These are phyloP conservation scores for Corymbia citriodora DNA, from an alignment of 441 rosid genomes.

Conservation along the genomic window DNA sequence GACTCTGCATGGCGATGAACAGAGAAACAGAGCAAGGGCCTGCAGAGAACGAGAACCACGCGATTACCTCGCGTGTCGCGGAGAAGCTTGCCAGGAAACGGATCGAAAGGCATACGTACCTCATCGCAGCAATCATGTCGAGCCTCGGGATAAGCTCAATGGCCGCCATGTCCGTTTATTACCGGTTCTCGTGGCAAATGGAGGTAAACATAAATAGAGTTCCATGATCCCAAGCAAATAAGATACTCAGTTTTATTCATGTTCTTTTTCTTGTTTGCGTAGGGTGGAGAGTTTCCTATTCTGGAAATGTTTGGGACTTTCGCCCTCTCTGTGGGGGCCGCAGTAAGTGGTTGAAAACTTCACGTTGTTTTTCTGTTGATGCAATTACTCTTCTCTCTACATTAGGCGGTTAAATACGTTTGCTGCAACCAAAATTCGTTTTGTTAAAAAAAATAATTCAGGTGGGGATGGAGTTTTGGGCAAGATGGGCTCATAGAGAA, in stretches of 20 bases:
- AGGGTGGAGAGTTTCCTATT: slow-evolving; percentile 42
- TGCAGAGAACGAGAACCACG: not conserved
- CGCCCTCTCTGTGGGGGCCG: slow-evolving; percentile 50
- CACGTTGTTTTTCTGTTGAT: not conserved
- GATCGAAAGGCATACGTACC: slow-evolving; percentile 36
- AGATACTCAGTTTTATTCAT: not conserved
- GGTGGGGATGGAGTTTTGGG: slow-evolving; percentile 73
- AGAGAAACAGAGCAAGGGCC: not conserved
- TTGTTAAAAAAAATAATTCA: not conserved
- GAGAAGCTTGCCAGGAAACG: slow-evolving; percentile 26
- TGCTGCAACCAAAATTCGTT: not conserved
- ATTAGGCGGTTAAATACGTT: not conserved
- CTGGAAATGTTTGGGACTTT: slow-evolving; percentile 52
- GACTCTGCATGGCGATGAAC: slow-evolving; percentile 10
- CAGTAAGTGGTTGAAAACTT: slow-evolving; percentile 19
- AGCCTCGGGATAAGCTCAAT: slow-evolving; percentile 39
- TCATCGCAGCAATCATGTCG: slow-evolving; percentile 49
- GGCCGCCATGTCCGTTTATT: slow-evolving; percentile 41
- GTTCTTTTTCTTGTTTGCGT: not conserved
- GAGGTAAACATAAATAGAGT: slow-evolving; percentile 19
- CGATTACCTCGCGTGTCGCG: not conserved
- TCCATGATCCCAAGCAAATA: not conserved
- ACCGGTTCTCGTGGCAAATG: slow-evolving; percentile 53
- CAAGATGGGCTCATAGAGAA: slow-evolving; percentile 56
- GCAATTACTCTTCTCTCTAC: not conserved